A percentile compares a stretch with the other conserved stretches of the same genome.
These are phyloP conservation scores for Cinnamomum chago DNA, from an alignment of 164 flowering plant species.

Conservation along the genomic window DNA sequence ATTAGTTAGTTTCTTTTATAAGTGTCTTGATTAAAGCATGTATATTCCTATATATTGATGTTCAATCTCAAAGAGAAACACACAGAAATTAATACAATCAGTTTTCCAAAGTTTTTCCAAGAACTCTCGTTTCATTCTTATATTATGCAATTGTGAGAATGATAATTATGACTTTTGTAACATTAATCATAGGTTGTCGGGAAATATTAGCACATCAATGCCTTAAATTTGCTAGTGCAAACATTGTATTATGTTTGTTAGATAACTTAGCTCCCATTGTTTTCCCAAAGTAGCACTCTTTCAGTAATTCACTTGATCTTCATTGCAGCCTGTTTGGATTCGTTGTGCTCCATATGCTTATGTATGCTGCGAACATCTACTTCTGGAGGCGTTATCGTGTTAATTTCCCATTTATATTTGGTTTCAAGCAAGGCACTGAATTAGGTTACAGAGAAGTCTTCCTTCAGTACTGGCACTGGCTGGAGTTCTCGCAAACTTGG, in stretches of 20 bases:
- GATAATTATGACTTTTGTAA: not conserved
- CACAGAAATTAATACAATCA: no score
- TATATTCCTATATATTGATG: no score
- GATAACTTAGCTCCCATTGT: not conserved
- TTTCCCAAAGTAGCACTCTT: not conserved
- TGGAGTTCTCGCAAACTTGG: constrained; percentile 48
- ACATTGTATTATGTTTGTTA: no score
- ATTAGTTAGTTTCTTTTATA: no score
- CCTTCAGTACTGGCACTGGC: constrained; percentile 43
- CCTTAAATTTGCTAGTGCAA: not conserved
- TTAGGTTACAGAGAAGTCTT: constrained; percentile 53
- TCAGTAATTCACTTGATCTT: not conserved
- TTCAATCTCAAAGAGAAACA: no score
- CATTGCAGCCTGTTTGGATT: constrained; percentile 58
- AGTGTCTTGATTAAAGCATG: no score
- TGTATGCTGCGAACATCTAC: constrained; percentile 54
- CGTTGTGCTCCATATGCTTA: constrained; percentile 51
- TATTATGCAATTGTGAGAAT: no score
- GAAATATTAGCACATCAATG: not conserved
- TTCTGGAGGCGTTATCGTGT: constrained; percentile 61
- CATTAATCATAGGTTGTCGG: not conserved
- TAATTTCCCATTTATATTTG: constrained; percentile 67
- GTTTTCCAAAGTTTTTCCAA: no score
- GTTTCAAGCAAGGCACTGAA: constrained; percentile 62
- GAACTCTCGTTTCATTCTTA: no score